Evolutionary conservation across 352 stramenopile genomes (phyloP), one percentile per base, ranked within the genome.

Genomic region (Hyaloperonospora brassicae): DNA sequence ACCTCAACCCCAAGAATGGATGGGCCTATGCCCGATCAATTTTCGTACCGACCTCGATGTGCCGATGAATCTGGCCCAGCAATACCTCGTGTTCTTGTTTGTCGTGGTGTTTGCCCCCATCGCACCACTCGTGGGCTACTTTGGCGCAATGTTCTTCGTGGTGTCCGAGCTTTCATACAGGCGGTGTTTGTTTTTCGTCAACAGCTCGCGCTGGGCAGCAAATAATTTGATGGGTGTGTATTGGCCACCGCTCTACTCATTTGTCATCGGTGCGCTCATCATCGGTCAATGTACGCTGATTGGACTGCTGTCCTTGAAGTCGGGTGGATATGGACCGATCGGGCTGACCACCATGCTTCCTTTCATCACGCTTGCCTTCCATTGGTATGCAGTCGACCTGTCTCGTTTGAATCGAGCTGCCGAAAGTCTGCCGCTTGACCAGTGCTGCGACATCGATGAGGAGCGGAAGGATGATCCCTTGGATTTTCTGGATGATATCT

Each of bases 1-100:
- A 39, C 68, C 72, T 12, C 59, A 66, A 42, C 57, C 71, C 48
- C 57, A 64, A 52, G 67, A 73, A 40, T 86, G 78, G 80, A 67
- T 83, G 50, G 72, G 70, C 5, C 67, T 88, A 49, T 58, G 57
- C 31, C 76, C 73, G 24, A 55, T 87, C 35, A 83, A 81, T 50
- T 76, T 66, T 27, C 55, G 70, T 31, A 72, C 66, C 10, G 69
- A 79, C 47, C 63, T 91, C 24, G 76, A 87, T 40, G 53, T 78
- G 24, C 67, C 78, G 11, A 78, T 72, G 48, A 73, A 73, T 39
- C 52, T 91, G 12, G 76, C 78, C 7, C 70, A 89, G 56, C 70
- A 82, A 41, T 91, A 78, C 55, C 67, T 89, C 39, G 73, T 91
- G 27, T 81, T 91, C 31, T 51, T 91, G 46, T 66, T 90, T 17